A percentile compares a stretch with the other conserved stretches of the same genome.
Conservation (phyloP, 2,329 filamentous ascomycete species). For the Pleoardoris graminearum region DNA sequence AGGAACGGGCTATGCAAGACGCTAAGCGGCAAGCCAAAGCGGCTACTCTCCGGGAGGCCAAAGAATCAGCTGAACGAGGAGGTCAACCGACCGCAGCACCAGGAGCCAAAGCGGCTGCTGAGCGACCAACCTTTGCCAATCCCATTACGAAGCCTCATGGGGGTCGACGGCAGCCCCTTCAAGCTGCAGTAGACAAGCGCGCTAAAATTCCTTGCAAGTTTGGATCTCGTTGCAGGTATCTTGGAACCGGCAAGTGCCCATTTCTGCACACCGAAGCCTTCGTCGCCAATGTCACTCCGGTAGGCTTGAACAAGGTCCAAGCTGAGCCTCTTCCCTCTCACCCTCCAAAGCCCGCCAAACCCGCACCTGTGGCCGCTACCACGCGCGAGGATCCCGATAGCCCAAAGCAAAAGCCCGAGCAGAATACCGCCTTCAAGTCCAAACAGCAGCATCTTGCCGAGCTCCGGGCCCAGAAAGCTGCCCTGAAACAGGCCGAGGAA, state of each 20-base stretch:
- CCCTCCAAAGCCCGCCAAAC: no score
- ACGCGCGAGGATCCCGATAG: no score
- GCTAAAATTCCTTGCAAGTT: background rate
- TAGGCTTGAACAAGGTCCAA: background rate
- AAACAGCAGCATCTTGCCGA: background rate
- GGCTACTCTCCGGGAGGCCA: background rate
- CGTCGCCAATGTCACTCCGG: background rate
- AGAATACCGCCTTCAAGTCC: no score
- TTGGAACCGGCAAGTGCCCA: background rate
- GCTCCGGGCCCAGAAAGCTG: background rate
- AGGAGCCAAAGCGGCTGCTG: background rate
- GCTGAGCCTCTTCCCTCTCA: background rate
- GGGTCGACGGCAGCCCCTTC: background rate
- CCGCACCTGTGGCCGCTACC: no score
- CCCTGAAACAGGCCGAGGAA: background rate
- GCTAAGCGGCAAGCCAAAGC: no score
- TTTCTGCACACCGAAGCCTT: background rate
- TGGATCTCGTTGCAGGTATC: background rate
- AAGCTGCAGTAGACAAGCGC: background rate
- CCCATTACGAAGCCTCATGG: no score
- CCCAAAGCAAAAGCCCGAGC: no score
- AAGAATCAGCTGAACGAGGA: background rate
- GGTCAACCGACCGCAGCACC: background rate
- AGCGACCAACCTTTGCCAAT: background rate
- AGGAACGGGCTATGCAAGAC: no score